These are phyloP conservation scores for Eucalyptus erythrocorys DNA, from an alignment of 345 rosid genomes.

Conservation along the genomic window DNA sequence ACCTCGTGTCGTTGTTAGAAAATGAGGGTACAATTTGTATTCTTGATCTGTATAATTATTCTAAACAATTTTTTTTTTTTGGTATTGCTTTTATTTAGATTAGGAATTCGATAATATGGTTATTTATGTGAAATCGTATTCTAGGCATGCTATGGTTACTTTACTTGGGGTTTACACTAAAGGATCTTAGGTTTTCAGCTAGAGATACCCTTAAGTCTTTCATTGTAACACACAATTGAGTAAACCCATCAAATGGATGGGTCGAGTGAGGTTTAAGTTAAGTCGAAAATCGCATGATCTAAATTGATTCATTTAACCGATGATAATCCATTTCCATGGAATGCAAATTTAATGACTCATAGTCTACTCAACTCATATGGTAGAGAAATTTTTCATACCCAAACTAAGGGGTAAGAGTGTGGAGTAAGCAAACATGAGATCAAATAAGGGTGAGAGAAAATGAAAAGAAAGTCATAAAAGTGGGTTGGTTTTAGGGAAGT, in stretches of 20 bases:
- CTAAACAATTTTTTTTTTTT: neutral
- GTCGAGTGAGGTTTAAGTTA: no score
- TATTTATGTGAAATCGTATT: neutral
- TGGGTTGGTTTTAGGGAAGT: neutral
- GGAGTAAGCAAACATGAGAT: neutral
- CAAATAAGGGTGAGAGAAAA: neutral
- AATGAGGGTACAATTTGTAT: neutral
- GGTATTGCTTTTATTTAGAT: neutral
- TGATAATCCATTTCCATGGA: no score
- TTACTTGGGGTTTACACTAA: neutral
- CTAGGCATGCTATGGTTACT: neutral
- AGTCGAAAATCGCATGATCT: accelerated
- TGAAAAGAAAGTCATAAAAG: neutral
- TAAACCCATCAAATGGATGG: neutral
- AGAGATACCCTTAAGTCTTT: neutral
- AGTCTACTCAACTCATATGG: neutral
- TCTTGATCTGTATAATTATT: neutral
- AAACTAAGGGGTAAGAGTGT: neutral
- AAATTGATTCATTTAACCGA: no score
- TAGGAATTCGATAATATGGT: neutral
- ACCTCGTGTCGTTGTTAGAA: neutral
- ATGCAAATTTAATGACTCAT: no score
- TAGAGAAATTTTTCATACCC: neutral
- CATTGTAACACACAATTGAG: neutral
- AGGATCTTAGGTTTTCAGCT: neutral